Base-by-base conservation (phyloP, 345 rosid genomes). In the Gossypium mustelinum region DNA sequence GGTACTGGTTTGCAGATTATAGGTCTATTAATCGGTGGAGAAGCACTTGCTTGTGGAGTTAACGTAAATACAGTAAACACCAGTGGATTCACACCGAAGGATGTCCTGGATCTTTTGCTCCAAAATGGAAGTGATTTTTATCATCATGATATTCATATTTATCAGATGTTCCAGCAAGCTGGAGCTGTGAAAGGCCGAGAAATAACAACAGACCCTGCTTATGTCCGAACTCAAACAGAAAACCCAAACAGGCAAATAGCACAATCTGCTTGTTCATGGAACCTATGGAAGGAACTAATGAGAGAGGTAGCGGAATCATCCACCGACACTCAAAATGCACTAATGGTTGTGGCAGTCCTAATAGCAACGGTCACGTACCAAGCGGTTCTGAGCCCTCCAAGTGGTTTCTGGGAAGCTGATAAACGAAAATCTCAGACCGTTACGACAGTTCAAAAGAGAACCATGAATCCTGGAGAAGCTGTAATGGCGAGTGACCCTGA, bases 401-500 rank as follows among this genome's bases (percentile, higher is more conserved):
- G 71, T 7, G 71, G 71, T 20, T 67, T 45, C 22, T 67, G 54
- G 54, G 52, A 47, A 2, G 11, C 55, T 7, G 71, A 67, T 3
- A 67, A 22, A 67, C 27, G 71, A 20, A 67, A 47, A 20, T 22
- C 55, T 22, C 11, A 7, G 55, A 67, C 55, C 18, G 22, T 45
- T 14, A 43, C 1, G 10, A 16, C 11, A 0, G 71, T 67, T 45
- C 71, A 45, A 22, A 67, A 67, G 71, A 45, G 71, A 45, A 7
- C 55, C 18, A 45, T 45, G 71, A 20, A 12, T 51, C 71, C 71
- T 0, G 71, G 71, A 67, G 71, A 67, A 27, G 71, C 71, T 11
- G 54, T 67, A 27, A 67, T 67, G 71, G 71, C 71, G 13, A 67
- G 71, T 12, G 71, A 67, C 71, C 71, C 71, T 22, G 71, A 67